phyloP scores from a whole-genome alignment of 2,329 filamentous ascomycete species.

The Boeremia lycopersici region DNA sequence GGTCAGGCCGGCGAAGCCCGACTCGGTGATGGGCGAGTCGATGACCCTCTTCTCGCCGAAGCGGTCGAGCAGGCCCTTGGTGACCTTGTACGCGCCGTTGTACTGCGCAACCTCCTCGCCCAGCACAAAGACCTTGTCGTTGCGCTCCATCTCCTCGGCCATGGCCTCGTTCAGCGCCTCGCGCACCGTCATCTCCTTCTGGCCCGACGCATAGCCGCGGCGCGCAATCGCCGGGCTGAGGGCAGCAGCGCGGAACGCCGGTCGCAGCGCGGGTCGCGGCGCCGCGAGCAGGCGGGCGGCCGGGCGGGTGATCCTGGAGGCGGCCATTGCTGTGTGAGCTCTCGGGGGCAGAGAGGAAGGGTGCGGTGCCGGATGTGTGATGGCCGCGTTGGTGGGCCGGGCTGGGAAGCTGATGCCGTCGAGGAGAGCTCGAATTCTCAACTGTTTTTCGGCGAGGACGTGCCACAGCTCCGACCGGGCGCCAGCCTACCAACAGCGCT shows the following conservation, averaged over 20 bases:
- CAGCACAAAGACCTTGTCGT: constrained; percentile 93
- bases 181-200: constrained; percentile 95
- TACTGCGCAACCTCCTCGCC: constrained; percentile 99
- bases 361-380: constrained; percentile 28
- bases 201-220: constrained; percentile 64
- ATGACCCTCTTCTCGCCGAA: constrained; percentile 98
- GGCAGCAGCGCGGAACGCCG: constrained; percentile 57
- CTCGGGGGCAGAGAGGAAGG: constrained; percentile 27
- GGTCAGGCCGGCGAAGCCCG: constrained; percentile 90
- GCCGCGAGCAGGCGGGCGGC: constrained; percentile 67
- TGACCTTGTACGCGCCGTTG: constrained; percentile 99
- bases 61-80: constrained; percentile 93
- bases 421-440: constrained; percentile 10
- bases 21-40: constrained; percentile 97
- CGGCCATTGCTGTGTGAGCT: constrained; percentile 56
- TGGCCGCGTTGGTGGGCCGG: constrained; percentile 28
- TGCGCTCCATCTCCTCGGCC: constrained; percentile 92
- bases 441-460: constrained; percentile 7
- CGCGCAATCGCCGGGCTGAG: constrained; percentile 55
- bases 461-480: not conserved
- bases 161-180: constrained; percentile 98
- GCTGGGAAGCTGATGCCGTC: constrained; percentile 16
- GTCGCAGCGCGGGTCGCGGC: constrained; percentile 59
- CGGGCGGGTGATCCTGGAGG: constrained; percentile 67
- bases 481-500: not conserved